These are phyloP conservation scores for Hypoxylon sp. DNA, from an alignment of 2,329 filamentous ascomycete genomes.

Conservation along the genomic window DNA sequence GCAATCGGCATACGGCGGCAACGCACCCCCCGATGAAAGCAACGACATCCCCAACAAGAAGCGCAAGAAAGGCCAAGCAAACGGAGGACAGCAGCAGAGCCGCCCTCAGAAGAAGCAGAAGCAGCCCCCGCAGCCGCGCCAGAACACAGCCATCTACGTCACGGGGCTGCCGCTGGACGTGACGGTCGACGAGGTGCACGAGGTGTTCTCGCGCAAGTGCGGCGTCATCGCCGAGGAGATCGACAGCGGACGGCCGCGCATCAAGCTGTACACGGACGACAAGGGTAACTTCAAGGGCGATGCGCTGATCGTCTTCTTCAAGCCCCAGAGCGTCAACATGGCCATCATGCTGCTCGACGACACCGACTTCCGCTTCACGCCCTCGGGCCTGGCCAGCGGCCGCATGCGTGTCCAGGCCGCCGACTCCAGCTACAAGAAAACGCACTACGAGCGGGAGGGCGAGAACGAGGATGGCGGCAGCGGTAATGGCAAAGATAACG, in stretches of 20 bases:
- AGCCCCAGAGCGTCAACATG: slow-evolving; percentile 90
- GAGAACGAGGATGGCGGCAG: slow-evolving; percentile 41
- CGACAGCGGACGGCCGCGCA: slow-evolving; percentile 86
- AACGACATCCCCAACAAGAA: slow-evolving; percentile 54
- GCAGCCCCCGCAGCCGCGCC: slow-evolving; percentile 65
- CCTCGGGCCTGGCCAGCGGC: slow-evolving; percentile 67
- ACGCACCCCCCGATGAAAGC: slow-evolving; percentile 56
- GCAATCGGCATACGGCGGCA: slow-evolving; percentile 53
- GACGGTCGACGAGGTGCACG: slow-evolving; percentile 83
- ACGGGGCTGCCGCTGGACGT: slow-evolving; percentile 87
- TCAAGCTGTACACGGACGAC: slow-evolving; percentile 92
- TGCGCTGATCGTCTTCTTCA: slow-evolving; percentile 93
- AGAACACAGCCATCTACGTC: slow-evolving; percentile 94
- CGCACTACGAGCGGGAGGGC: slow-evolving; percentile 71
- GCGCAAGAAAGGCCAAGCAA: slow-evolving; percentile 57
- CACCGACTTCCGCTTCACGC: slow-evolving; percentile 79
- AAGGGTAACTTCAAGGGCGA: slow-evolving; percentile 92
- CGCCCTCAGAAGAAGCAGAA: slow-evolving; percentile 64
- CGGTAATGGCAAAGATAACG: slow-evolving; percentile 23
- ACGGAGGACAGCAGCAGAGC: slow-evolving; percentile 46
- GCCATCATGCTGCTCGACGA: slow-evolving; percentile 87
- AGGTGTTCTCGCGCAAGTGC: slow-evolving; percentile 85
- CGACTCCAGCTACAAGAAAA: slow-evolving; percentile 92
- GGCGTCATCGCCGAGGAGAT: slow-evolving; percentile 96
- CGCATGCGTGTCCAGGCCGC: slow-evolving; percentile 87